Conservation (phyloP, 73 alveolate species). For the Effrenium voratum region DNA sequence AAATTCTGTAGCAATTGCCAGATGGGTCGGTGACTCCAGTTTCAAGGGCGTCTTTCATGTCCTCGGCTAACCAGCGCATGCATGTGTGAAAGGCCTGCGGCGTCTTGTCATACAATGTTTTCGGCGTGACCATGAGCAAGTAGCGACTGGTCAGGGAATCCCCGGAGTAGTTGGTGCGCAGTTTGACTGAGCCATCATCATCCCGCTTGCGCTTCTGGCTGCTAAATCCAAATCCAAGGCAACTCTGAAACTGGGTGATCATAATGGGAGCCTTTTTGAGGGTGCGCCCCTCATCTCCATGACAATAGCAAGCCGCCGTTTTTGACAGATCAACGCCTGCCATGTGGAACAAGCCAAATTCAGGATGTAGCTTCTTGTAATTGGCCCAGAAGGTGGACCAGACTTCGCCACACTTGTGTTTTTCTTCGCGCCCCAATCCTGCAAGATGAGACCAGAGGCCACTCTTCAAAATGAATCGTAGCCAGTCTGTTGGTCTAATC, state of each 20-base stretch:
- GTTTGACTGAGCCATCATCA: background rate
- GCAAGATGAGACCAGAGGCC: background rate
- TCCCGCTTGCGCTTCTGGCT: background rate
- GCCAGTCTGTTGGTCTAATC: slow-evolving; percentile 18
- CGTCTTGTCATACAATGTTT: background rate
- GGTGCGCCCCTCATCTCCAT: slow-evolving; percentile 64
- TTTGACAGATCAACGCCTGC: background rate
- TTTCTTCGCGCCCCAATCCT: background rate
- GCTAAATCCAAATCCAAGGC: background rate
- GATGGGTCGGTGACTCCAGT: background rate
- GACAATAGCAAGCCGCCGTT: background rate
- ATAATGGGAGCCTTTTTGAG: background rate
- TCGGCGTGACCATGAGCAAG: background rate
- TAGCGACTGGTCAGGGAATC: background rate
- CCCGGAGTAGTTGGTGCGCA: background rate
- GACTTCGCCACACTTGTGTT: background rate
- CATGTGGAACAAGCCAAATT: background rate
- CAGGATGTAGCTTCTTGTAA: background rate
- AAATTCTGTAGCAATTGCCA: background rate
- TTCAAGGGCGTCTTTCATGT: background rate
- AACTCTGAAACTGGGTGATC: background rate
- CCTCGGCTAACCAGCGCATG: background rate
- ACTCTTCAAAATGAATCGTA: background rate
- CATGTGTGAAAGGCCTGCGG: background rate
- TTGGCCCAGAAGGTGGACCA: background rate